phyloP scores from a whole-genome alignment of 768 basidiomycete genomes.

The Botryobasidium botryosum region DNA sequence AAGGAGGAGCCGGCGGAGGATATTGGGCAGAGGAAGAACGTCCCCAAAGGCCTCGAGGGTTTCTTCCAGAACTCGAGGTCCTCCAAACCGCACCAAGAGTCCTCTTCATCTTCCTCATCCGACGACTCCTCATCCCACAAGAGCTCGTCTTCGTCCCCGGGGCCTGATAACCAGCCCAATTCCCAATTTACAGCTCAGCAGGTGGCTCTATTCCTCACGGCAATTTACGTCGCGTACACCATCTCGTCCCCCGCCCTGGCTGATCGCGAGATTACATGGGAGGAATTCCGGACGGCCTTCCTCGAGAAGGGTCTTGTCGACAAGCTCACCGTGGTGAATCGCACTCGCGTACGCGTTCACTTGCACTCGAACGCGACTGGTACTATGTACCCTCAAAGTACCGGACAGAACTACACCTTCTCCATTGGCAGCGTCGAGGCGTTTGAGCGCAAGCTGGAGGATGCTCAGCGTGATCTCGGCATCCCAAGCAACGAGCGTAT shows the following conservation, averaged over 20 bases:
- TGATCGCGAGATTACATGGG: slow-evolving; percentile 95
- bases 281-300: slow-evolving; percentile 95
- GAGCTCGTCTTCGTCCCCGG: slow-evolving; percentile 3
- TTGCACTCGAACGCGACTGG: slow-evolving; percentile 81
- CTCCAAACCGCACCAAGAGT: neutral
- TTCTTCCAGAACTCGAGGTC: slow-evolving; percentile 31
- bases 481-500: slow-evolving; percentile 88
- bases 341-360: slow-evolving; percentile 77
- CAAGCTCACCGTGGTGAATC: slow-evolving; percentile 81
- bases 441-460: slow-evolving; percentile 89
- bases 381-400: slow-evolving; percentile 46
- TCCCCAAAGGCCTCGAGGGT: slow-evolving; percentile 57
- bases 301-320: slow-evolving; percentile 94
- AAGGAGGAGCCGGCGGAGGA: slow-evolving; percentile 10
- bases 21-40: slow-evolving; percentile 29
- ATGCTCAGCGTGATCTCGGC: slow-evolving; percentile 80
- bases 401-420: slow-evolving; percentile 66
- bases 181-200: neutral
- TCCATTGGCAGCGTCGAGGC: slow-evolving; percentile 95
- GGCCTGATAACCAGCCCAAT: slow-evolving; percentile 1
- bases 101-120: neutral
- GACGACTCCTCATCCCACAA: neutral
- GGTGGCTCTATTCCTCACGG: slow-evolving; percentile 22
- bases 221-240: slow-evolving; percentile 42
- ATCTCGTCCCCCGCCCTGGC: slow-evolving; percentile 24